Conservation (phyloP, 768 basidiomycete genomes). For the Tephrocybe sp. region DNA sequence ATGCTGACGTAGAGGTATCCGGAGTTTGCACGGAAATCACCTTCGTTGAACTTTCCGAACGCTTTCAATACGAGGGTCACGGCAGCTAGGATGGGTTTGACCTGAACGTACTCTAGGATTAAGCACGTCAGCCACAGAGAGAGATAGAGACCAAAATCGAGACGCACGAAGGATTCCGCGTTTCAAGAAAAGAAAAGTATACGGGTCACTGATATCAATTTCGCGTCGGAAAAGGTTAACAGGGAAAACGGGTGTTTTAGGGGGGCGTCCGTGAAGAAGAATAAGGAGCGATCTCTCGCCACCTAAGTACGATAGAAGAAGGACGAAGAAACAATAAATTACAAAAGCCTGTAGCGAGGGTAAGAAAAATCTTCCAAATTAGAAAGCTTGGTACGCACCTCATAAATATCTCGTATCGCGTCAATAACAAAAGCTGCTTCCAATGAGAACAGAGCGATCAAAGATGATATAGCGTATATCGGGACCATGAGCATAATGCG, state of each 20-base stretch:
- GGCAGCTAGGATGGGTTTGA: constrained; percentile 87
- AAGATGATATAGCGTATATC: constrained; percentile 84
- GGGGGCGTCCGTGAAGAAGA: constrained; percentile 85
- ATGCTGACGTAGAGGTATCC: constrained; percentile 92
- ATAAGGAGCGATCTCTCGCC: constrained; percentile 94
- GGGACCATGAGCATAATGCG: constrained; percentile 98
- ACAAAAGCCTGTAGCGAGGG: constrained; percentile 69
- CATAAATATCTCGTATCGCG: constrained; percentile 91
- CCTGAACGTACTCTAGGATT: constrained; percentile 89
- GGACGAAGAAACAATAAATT: constrained; percentile 88
- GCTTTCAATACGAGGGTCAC: constrained; percentile 86
- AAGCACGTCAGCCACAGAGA: constrained; percentile 43
- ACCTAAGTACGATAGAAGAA: constrained; percentile 81
- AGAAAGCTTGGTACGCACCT: constrained; percentile 48
- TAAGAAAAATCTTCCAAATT: neutral
- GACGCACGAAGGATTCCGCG: constrained; percentile 86
- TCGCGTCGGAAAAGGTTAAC: constrained; percentile 78
- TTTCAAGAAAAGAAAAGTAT: constrained; percentile 90
- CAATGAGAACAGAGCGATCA: constrained; percentile 91
- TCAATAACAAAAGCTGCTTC: constrained; percentile 97
- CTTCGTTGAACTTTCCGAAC: constrained; percentile 84
- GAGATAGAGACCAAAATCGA: too few species aligned
- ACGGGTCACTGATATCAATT: constrained; percentile 92
- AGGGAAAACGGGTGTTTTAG: constrained; percentile 86
- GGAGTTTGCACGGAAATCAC: constrained; percentile 76